Evolutionary conservation across 768 basidiomycete genomes (phyloP), one percentile per base, ranked within the genome.

Genomic region (Dioszegia aurantiaca): DNA sequence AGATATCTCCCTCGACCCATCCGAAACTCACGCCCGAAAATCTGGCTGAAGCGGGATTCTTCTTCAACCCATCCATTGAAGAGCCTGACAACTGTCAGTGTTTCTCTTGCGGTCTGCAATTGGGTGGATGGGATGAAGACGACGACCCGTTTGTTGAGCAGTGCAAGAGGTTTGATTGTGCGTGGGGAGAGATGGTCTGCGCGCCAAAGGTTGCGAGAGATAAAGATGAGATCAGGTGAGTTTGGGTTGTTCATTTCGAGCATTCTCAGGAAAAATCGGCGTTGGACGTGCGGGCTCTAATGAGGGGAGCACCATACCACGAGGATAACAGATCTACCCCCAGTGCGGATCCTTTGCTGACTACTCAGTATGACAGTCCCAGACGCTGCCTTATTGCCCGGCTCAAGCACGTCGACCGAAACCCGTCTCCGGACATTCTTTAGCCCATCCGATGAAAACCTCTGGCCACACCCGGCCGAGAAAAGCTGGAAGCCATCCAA

Each of bases 101-200:
- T 75, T 95, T 86, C 74, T 78, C 87, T 63, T 98, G 93, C 78
- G 81, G 81, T 43, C 89, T 92, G 67, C 81, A 86, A 60, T 81
- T 97, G 9, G 83, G 84, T 54, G 88, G 87, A 19, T 98, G 93
- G 93, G 87, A 87, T 45, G 80, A 80, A 43, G 79, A 83, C 0
- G 92, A 98, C 66, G 88, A 93, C 77, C 92, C 93, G 0, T 87
- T 88, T 64, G 80, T 83, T 39, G 86, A 94, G 37, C 93, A 98
- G 69, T 86, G 82, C 74, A 73, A 79, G 30, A 88, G 90, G 68
- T 87, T 86, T 63, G 79, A 70, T n/a, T 93, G 90, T 75, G 80
- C 85, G 4, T 95, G 91, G 90, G 91, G 89, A 1, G 79, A 82
- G 28, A 83, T 87, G 21, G 80, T 89, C 41, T 95, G 92, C 76